A percentile compares a stretch with the other conserved stretches of the same genome.
Evolutionary conservation across 1,284 basidiomycete genomes (phyloP).

Genomic region (Rhodotorula sp.): DNA sequence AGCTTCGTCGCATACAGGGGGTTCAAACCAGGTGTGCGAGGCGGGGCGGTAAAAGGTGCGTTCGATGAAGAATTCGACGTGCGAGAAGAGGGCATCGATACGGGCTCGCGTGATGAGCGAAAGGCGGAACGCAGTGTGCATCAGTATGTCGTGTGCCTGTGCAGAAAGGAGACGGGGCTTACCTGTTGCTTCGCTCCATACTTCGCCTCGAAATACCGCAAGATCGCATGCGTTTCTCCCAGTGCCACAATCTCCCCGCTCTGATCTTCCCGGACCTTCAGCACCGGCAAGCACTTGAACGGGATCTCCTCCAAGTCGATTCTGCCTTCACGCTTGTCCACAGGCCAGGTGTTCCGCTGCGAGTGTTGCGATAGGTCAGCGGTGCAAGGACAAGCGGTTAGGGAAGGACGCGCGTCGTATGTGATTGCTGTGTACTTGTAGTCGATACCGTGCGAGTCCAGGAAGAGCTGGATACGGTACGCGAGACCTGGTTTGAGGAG

Average conservation of each 20-base stretch:
- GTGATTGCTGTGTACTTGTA: too few relatives aligned
- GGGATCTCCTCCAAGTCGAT: not conserved
- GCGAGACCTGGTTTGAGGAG: too few relatives aligned
- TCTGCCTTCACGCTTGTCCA: not conserved
- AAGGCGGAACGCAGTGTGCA: not conserved
- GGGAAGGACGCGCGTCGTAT: too few relatives aligned
- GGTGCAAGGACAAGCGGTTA: too few relatives aligned
- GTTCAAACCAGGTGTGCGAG: not conserved
- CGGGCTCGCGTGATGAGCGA: not conserved
- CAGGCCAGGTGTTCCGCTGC: not conserved
- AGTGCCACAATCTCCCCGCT: not conserved
- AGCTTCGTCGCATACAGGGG: not conserved
- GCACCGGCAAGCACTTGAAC: not conserved
- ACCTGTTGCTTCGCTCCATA: not conserved
- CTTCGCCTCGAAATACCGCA: slow-evolving; percentile 8
- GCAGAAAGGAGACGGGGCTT: too few relatives aligned
- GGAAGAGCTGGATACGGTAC: too few relatives aligned
- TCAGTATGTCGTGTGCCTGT: not conserved
- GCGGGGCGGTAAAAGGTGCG: not conserved
- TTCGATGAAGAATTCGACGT: not conserved
- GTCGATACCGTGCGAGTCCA: too few relatives aligned
- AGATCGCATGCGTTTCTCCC: slow-evolving; percentile 7
- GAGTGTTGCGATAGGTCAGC: not conserved
- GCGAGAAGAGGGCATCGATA: not conserved
- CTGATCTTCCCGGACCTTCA: not conserved